These are phyloP conservation scores for Helminthosporium solani DNA, from an alignment of 2,329 filamentous ascomycete species.

Conservation along the genomic window DNA sequence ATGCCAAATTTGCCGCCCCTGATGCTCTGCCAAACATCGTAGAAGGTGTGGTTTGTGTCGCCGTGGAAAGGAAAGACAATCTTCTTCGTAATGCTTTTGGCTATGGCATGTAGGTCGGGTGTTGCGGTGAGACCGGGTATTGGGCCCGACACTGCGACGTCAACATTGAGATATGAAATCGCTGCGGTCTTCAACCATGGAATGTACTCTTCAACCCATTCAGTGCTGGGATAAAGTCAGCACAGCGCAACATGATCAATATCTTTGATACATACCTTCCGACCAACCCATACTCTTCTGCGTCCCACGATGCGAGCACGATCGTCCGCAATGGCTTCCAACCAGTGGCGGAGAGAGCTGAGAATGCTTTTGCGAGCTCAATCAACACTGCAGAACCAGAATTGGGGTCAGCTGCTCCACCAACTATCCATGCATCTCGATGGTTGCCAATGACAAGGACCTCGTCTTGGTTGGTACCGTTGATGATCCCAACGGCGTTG, in stretches of 20 bases:
- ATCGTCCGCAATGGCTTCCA: constrained; percentile 57
- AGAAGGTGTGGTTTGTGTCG: constrained; percentile 44
- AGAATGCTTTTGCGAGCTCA: constrained; percentile 53
- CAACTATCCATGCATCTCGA: constrained; percentile 57
- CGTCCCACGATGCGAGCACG: constrained; percentile 47
- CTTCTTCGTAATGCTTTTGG: constrained; percentile 43
- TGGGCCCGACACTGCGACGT: constrained; percentile 50
- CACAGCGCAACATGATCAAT: background rate
- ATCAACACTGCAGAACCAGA: constrained; percentile 53
- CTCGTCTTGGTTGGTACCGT: constrained; percentile 61
- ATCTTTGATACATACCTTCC: constrained; percentile 25
- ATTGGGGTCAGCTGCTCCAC: constrained; percentile 56
- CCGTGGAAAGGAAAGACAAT: constrained; percentile 44
- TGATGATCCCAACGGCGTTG: constrained; percentile 71
- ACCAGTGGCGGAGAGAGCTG: constrained; percentile 48
- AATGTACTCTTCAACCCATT: constrained; percentile 54
- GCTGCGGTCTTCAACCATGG: constrained; percentile 49
- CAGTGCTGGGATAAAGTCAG: constrained; percentile 39
- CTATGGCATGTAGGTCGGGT: constrained; percentile 44
- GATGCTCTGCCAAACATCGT: constrained; percentile 47
- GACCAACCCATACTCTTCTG: constrained; percentile 43
- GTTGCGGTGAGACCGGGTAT: constrained; percentile 43
- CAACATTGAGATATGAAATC: constrained; percentile 55
- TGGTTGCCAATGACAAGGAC: constrained; percentile 56
- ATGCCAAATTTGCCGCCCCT: constrained; percentile 45